A percentile compares a stretch with the other conserved stretches of the same genome.
phyloP scores from a whole-genome alignment of 371 early-diverging fungal species.

The Blakeslea trispora region DNA sequence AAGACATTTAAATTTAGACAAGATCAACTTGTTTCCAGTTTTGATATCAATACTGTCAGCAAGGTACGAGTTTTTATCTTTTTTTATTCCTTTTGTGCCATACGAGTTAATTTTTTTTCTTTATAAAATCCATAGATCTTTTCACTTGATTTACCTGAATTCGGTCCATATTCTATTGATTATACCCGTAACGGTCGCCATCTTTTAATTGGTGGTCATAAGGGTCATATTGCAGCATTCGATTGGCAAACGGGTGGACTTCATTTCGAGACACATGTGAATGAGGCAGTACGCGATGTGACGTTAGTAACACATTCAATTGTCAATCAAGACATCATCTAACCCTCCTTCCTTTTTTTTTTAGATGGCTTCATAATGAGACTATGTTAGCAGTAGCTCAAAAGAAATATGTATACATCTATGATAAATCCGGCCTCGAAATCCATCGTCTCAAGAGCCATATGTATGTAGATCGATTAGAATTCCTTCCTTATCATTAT shows the following conservation, averaged over 20 bases:
- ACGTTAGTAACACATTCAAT: slow-evolving; percentile 54
- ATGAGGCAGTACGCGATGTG: slow-evolving; percentile 92
- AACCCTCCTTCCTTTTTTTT: slow-evolving; percentile 1
- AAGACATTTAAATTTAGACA: slow-evolving; percentile 89
- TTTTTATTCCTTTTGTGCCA: not conserved
- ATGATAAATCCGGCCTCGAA: slow-evolving; percentile 94
- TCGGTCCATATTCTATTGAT: slow-evolving; percentile 88
- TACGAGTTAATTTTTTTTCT: too few relatives aligned
- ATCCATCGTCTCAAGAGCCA: slow-evolving; percentile 91
- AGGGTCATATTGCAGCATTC: slow-evolving; percentile 92
- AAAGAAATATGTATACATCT: slow-evolving; percentile 95
- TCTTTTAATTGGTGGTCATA: slow-evolving; percentile 86
- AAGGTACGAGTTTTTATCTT: slow-evolving; percentile 62
- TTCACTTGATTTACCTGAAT: slow-evolving; percentile 77
- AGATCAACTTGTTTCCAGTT: slow-evolving; percentile 67
- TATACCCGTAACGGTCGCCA: slow-evolving; percentile 93
- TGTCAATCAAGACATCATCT: not conserved
- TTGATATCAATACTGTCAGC: slow-evolving; percentile 77
- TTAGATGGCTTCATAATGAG: slow-evolving; percentile 94
- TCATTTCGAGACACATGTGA: slow-evolving; percentile 85
- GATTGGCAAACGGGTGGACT: slow-evolving; percentile 90
- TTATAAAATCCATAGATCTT: slow-evolving; percentile 76
- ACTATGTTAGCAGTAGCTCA: slow-evolving; percentile 98
- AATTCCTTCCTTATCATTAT: slow-evolving; percentile 98
- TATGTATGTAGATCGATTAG: slow-evolving; percentile 78